Conservation (phyloP, 106 monocot genomes). For the Dioscorea alata region DNA sequence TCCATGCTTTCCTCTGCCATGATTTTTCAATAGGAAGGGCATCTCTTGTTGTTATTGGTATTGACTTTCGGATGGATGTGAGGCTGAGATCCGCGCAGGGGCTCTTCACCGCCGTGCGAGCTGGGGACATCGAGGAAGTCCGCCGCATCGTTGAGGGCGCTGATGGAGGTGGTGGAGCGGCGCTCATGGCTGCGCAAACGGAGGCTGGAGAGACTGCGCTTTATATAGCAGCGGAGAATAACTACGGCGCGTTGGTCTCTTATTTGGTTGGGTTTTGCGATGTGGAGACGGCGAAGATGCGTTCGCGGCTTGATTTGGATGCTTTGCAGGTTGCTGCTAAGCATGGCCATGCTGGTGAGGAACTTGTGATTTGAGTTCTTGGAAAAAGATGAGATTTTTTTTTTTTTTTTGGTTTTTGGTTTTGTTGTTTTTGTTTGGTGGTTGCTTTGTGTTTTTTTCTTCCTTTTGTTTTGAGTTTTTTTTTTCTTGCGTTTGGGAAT, state of each 20-base stretch:
- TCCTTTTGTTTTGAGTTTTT: not conserved
- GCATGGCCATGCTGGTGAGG: constrained; percentile 69
- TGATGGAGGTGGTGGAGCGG: constrained; percentile 9
- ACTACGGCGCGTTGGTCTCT: constrained; percentile 49
- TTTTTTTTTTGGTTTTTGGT: not conserved
- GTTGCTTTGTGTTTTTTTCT: not conserved
- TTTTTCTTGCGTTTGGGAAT: not conserved
- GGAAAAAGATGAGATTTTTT: constrained; percentile 1
- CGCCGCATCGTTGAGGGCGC: constrained; percentile 28
- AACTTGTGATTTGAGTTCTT: not conserved
- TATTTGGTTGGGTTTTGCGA: constrained; percentile 49
- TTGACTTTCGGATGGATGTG: constrained; percentile 43
- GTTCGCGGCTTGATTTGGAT: constrained; percentile 63
- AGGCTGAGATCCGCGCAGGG: constrained; percentile 40
- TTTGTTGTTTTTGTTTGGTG: not conserved
- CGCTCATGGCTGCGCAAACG: constrained; percentile 37
- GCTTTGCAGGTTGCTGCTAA: constrained; percentile 92
- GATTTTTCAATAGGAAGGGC: too few species aligned
- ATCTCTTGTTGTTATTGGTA: too few species aligned
- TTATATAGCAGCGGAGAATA: constrained; percentile 75
- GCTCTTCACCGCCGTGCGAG: constrained; percentile 63
- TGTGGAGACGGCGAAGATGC: constrained; percentile 42
- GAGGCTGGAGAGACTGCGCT: constrained; percentile 81
- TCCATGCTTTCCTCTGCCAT: too few species aligned
- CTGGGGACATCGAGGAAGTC: constrained; percentile 45